Evolutionary conservation across 352 stramenopile species (phyloP), one percentile per base, ranked within the genome.

Genomic region (Pythium pyrilobum): DNA sequence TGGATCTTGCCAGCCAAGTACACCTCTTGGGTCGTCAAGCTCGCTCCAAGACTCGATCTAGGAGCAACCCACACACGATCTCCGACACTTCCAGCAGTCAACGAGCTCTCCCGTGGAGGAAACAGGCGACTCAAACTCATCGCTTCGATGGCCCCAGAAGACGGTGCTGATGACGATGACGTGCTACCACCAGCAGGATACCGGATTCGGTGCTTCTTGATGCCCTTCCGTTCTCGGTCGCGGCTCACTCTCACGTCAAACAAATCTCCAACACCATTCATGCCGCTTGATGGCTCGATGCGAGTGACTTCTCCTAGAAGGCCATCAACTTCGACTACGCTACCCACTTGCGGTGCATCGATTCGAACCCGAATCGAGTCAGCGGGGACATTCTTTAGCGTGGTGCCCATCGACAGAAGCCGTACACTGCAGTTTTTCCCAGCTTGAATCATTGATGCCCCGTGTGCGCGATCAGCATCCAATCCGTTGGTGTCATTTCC

Each of bases 71-170:
- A 91, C 18, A 91, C 78, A 6, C 55, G 72, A 45, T 91, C 78
- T 0, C 81, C 81, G 51, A 88, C 67, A 20, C 59, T 74, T 27
- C 81, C 76, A 27, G 54, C 64, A 16, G 74, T 29, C 16, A 74
- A 42, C 18, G 77, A 91, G 32, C 69, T 91, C 21, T 87, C 72
- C 0, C 73, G 75, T 21, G 74, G 65, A 36, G 81, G 72, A 25
- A 89, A 87, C 28, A 89, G 61, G 15, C 71, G 64, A n/a, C 72
- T 77, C 39, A 89, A 71, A 28, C 77, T 88, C 80, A 87, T 88
- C 9, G 77, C 77, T 62, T 87, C 73, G 43, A 88, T 88, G 28
- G 48, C 33, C 24, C 43, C n/a, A 31, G 43, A 39, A 2, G 55
- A 44, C 25, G n/a, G 40, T 2, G 54, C 9, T 2, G 31, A 42